Percentiles rank a stretch among this genome's conserved stretches.
phyloP scores from a whole-genome alignment of 805 yeast species.

The Blastobotrys mokoenaii region DNA sequence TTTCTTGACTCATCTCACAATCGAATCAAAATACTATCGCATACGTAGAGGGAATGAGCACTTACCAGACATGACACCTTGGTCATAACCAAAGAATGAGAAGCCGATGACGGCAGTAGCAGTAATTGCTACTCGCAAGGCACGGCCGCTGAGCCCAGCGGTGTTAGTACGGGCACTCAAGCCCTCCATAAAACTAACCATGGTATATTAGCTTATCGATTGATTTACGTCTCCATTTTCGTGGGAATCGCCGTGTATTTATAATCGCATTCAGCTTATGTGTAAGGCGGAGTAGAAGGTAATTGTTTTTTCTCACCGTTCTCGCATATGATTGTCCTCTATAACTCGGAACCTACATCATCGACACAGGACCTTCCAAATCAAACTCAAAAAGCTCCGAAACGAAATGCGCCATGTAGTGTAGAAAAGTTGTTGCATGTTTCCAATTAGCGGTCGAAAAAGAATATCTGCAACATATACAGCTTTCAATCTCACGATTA shows the following conservation, averaged over 20 bases:
- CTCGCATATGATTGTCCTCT: too few species aligned
- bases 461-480: not conserved
- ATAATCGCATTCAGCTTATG: not conserved
- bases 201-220: not conserved
- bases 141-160: constrained; percentile 48
- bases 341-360: too few species aligned
- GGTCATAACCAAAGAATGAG: constrained; percentile 68
- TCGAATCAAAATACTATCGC: not conserved
- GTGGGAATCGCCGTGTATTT: not conserved
- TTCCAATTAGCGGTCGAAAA: not conserved
- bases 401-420: not conserved
- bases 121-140: constrained; percentile 42
- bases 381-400: too few species aligned
- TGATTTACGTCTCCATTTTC: not conserved
- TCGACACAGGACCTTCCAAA: too few species aligned
- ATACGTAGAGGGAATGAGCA: not conserved
- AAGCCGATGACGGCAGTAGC: constrained; percentile 58
- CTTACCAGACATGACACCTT: constrained; percentile 52
- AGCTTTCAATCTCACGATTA: too few species aligned
- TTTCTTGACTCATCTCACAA: not conserved
- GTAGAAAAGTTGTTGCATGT: not conserved
- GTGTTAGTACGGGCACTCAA: constrained; percentile 35
- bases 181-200: not conserved
- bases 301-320: too few species aligned
- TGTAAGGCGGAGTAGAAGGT: too few species aligned